A percentile compares a stretch with the other conserved stretches of the same genome.
Evolutionary conservation across 2,329 filamentous ascomycete species (phyloP).

Genomic region (Trichocomaceae sp.): DNA sequence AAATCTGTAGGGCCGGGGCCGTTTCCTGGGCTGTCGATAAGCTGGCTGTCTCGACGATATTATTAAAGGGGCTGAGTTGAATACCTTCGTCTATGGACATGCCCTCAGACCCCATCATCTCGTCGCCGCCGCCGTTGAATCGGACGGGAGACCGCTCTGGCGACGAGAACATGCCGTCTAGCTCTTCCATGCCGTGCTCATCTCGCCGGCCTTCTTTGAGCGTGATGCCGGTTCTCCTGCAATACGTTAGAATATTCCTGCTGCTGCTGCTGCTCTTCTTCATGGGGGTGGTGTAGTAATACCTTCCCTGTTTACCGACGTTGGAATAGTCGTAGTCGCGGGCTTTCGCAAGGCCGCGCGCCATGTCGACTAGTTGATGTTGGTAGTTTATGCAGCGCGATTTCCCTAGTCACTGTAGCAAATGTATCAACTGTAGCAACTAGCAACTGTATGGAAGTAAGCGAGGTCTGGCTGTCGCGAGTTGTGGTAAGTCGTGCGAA

Average conservation of each 20-base stretch:
- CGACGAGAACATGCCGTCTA: constrained; percentile 84
- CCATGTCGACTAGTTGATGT: constrained; percentile 27
- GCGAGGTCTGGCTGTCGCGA: too few relatives aligned
- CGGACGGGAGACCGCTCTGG: constrained; percentile 57
- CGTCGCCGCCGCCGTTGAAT: constrained; percentile 35
- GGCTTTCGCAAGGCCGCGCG: constrained; percentile 34
- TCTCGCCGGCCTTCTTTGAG: constrained; percentile 77
- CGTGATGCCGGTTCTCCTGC: constrained; percentile 81
- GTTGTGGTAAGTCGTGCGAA: neutral
- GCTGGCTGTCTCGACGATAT: too few relatives aligned
- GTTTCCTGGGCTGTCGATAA: too few relatives aligned
- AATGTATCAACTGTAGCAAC: too few relatives aligned
- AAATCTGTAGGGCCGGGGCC: constrained; percentile 38
- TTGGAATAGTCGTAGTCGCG: constrained; percentile 45
- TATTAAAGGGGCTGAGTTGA: too few relatives aligned
- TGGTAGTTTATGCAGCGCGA: too few relatives aligned
- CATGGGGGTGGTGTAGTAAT: too few relatives aligned
- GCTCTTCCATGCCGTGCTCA: constrained; percentile 83
- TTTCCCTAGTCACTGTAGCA: too few relatives aligned
- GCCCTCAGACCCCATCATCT: constrained; percentile 48
- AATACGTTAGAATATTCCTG: too few relatives aligned
- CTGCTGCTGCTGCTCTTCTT: too few relatives aligned
- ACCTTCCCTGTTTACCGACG: constrained; percentile 44
- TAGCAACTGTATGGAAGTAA: too few relatives aligned
- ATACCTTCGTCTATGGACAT: constrained; percentile 61